A percentile compares a stretch with the other conserved stretches of the same genome.
These are phyloP conservation scores for Trichosporon faecale DNA, from an alignment of 1,284 basidiomycete genomes.

Conservation along the genomic window DNA sequence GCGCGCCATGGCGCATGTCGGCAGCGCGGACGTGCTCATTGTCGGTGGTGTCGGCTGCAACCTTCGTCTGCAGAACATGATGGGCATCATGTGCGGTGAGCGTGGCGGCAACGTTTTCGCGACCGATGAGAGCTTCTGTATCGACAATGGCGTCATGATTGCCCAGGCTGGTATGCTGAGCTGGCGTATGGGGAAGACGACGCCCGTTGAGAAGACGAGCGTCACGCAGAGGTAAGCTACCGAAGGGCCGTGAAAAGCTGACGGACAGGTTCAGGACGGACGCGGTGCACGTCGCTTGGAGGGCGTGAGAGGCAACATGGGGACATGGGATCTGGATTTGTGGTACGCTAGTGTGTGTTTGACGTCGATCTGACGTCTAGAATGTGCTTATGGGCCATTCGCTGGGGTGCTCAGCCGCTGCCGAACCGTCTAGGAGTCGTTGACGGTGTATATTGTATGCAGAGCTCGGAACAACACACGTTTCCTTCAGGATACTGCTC, in stretches of 20 bases:
- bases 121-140: slow-evolving; percentile 92
- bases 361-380: too few relatives aligned
- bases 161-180: slow-evolving; percentile 93
- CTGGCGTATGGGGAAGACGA: slow-evolving; percentile 85
- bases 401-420: too few relatives aligned
- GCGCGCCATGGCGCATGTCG: slow-evolving; percentile 97
- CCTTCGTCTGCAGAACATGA: slow-evolving; percentile 92
- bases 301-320: slow-evolving; percentile 47
- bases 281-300: slow-evolving; percentile 83
- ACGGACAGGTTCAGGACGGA: slow-evolving; percentile 79
- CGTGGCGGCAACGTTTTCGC: slow-evolving; percentile 87
- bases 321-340: too few relatives aligned
- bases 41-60: slow-evolving; percentile 99
- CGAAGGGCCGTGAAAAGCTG: background rate
- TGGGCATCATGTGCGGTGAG: slow-evolving; percentile 93
- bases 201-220: slow-evolving; percentile 71
- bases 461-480: too few relatives aligned
- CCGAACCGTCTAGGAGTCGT: too few relatives aligned
- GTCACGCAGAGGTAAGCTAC: slow-evolving; percentile 79
- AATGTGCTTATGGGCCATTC: too few relatives aligned
- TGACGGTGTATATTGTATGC: too few relatives aligned
- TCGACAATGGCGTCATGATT: slow-evolving; percentile 99
- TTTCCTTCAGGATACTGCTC: too few relatives aligned
- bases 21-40: slow-evolving; percentile 91
- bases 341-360: background rate